Base-by-base conservation (phyloP, 1,284 basidiomycete genomes). In the Pisolithus thermaeus region DNA sequence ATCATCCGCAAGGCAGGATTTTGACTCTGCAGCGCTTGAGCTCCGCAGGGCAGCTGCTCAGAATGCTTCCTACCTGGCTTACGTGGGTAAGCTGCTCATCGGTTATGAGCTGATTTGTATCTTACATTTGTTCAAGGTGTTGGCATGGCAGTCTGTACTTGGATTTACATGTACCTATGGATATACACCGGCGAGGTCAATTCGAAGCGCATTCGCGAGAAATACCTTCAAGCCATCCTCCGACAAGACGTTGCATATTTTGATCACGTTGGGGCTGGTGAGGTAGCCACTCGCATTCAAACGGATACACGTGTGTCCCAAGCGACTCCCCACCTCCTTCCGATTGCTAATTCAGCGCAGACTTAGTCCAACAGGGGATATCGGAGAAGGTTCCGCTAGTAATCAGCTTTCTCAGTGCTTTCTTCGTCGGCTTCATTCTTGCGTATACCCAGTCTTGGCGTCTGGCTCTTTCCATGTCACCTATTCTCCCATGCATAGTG, bases 241-340 rank as follows among this genome's bases (percentile, higher is more conserved):
- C 25, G 25, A 27, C 25, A 27, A 27, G 25, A 27, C 6, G 7
- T 27, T 27, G 25, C 88, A 9, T 98, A 83, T 73, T 97, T 98
- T 64, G 96, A 98, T 65, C 82, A 86, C 18, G 83, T 97, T 51
- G 95, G 96, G 25, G 89, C 95, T 5, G 96, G 95, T 54, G 96
- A 98, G 69, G 85, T 99, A 35, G 94, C 51, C 7, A 27, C 25
- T 27, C 25, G 25, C 25, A 98, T 98, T 57, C 91, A 96, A 66
- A 92, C 88, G 1, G 92, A 94, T 65, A 92, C 87, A 18, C 87
- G 87, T 87, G 62, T 58, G 81, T 30, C 28, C 7, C 7, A 11
- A 30, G 9, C 28, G 28, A 30, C 28, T 30, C 28, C 1, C 2
- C 3, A 9, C 3, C 28, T 30, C 28, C 3, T 8, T 30, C 8